Evolutionary conservation across 202 grass and related monocot genomes (phyloP).

Genomic region (Bolboschoenoplectus hybrid): DNA sequence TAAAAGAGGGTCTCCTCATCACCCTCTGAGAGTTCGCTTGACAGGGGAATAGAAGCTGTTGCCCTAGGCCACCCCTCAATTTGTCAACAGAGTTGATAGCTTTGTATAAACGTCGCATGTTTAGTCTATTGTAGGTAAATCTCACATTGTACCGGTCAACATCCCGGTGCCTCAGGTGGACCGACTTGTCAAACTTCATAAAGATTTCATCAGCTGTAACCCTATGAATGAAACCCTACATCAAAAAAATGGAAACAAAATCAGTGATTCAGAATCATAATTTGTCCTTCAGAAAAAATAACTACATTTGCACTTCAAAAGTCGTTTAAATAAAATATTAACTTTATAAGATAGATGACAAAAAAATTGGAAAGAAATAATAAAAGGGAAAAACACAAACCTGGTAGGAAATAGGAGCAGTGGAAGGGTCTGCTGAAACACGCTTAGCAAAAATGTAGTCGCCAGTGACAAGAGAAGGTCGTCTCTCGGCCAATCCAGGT

Average conservation of each 20-base stretch:
- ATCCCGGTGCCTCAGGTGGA: slow-evolving; percentile 54
- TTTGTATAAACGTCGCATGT: slow-evolving; percentile 83
- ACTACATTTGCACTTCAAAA: slow-evolving; percentile 24
- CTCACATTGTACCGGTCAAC: slow-evolving; percentile 61
- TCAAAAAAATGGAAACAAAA: slow-evolving; percentile 40
- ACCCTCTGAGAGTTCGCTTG: slow-evolving; percentile 42
- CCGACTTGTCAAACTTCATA: slow-evolving; percentile 60
- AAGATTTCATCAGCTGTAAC: slow-evolving; percentile 94
- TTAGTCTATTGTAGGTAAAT: slow-evolving; percentile 90
- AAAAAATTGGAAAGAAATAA: slow-evolving; percentile 2
- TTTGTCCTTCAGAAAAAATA: slow-evolving; percentile 27
- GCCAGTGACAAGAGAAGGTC: slow-evolving; percentile 73
- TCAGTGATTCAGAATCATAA: slow-evolving; percentile 24
- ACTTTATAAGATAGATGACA: not conserved
- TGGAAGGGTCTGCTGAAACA: slow-evolving; percentile 34
- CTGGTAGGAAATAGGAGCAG: slow-evolving; percentile 56
- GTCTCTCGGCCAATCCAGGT: slow-evolving; percentile 85
- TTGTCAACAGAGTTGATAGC: slow-evolving; percentile 56
- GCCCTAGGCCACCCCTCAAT: slow-evolving; percentile 49
- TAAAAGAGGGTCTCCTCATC: slow-evolving; percentile 50
- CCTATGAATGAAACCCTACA: slow-evolving; percentile 88
- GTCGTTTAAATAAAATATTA: slow-evolving; percentile 31
- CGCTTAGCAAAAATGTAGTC: slow-evolving; percentile 64
- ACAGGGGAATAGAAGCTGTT: slow-evolving; percentile 58
- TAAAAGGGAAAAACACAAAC: slow-evolving; percentile 46